These are phyloP conservation scores for Sapria himalayana DNA, from an alignment of 345 rosid species.

Conservation along the genomic window DNA sequence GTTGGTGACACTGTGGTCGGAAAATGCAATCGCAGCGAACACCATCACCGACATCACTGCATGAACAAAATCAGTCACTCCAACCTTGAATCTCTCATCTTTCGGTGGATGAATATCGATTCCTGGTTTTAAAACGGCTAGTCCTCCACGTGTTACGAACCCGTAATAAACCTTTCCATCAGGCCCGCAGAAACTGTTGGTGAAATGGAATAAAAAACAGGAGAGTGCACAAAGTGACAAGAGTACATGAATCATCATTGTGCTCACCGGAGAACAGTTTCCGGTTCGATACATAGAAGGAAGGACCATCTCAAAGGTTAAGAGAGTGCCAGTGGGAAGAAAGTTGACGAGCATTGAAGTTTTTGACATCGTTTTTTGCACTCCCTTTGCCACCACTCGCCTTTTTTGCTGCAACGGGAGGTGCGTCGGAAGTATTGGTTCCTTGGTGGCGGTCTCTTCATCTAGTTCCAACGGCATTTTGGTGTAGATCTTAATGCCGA, in stretches of 20 bases:
- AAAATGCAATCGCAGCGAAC: conserved; percentile 45
- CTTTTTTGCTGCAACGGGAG: conserved; percentile 17
- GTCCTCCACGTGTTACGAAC: conserved; percentile 41
- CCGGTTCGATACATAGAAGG: conserved; percentile 39
- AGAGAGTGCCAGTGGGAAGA: conserved; percentile 62
- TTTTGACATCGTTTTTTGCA: conserved; percentile 50
- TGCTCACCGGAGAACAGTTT: conserved; percentile 31
- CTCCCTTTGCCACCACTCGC: conserved; percentile 44
- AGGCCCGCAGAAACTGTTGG: conserved; percentile 39
- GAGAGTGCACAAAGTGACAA: conserved; percentile 33
- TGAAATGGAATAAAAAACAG: conserved; percentile 64
- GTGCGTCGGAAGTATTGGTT: conserved; percentile 7
- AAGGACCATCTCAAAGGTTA: conserved; percentile 65
- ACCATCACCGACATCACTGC: conserved; percentile 62
- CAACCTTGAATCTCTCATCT: conserved; percentile 40
- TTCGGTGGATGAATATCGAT: conserved; percentile 14
- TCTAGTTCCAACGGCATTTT: conserved; percentile 20
- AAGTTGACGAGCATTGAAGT: conserved; percentile 52
- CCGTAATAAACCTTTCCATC: conserved; percentile 56
- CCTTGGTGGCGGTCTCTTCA: conserved; percentile 7
- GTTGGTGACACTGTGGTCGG: conserved; percentile 39
- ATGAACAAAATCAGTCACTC: conserved; percentile 40
- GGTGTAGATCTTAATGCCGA: conserved; percentile 39
- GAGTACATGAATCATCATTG: conserved; percentile 35
- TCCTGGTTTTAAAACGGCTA: conserved; percentile 50